Base-by-base conservation (phyloP, 108 stramenopile genomes). In the Stephanodiscus minutulus region DNA sequence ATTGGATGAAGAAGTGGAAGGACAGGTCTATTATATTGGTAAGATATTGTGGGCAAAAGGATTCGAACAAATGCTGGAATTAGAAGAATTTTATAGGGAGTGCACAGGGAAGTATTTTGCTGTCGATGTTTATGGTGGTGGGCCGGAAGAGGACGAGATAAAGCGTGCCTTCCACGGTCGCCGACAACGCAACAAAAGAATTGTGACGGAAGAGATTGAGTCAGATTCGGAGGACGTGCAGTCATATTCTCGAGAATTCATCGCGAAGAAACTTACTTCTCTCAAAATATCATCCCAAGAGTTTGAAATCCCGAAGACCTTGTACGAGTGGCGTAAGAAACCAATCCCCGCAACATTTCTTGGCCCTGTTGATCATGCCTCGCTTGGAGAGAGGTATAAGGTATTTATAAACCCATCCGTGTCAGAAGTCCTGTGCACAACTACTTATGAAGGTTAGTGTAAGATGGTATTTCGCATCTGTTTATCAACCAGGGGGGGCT, bases 1-100 rank as follows among this genome's bases (percentile, higher is more conserved):
- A 47, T 37, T 76, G 18, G 66, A 77, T 29, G 76, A 66, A 36
- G 62, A 83, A 13, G 48, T 24, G 25, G 69, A 61, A 60, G 68
- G 60, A 4, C 64, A 66, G 29, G 86, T 87, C 4, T 96, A 96
- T 64, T 96, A 88, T 68, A 88, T 96, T 72, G 95, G 93, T 18
- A 96, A 96, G 64, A 66, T 91, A 5, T 60, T 94, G 0, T 94
- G 90, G 92, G 84, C 92, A 11, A 96, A 96, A 66, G 95, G 95
- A 7, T 82, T 94, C 54, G 88, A 87, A 29, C 29, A 81, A 1
- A 71, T 96, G 65, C 64, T 91, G n/a, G 87, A 91, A 15, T 74
- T 92, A 44, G 61, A 89, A 76, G 83, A 91, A 6, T 90, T 89
- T 59, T 88, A 88, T 67, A 69, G 77, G 47, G 73, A 85, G 65